Base-by-base conservation (phyloP, 148 eudicot species). In the Camellia granthamiana region DNA sequence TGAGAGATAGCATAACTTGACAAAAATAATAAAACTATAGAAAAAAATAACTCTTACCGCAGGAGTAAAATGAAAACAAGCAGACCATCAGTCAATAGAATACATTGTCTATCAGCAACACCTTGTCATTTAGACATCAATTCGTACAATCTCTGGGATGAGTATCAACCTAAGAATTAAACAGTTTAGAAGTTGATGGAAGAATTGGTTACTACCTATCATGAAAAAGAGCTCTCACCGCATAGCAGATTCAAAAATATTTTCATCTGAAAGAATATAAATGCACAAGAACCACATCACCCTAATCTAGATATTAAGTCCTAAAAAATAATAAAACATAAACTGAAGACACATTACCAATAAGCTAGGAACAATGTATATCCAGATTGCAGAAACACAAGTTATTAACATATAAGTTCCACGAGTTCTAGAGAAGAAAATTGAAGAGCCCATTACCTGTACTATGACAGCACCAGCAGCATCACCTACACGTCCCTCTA, bases 381-480 rank as follows among this genome's bases (percentile, higher is more conserved):
- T 68, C 23, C n/a, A 74, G 69, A 61, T 8, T 44, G 3, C 42
- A 76, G 41, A 16, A 76, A 61, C 16, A 76, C 51, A 66, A 23
- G 15, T 63, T 30, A 23, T 59, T 15, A 5, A 43, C 44, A 69
- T 69, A 67, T 6, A 18, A 70, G 23, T 46, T 2, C 56, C 12
- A 70, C 10, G 19, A 21, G 11, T 70, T 59, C 47, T 58, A 72
- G 60, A 55, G 63, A 13, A 38, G 16, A 16, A 9, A 62, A n/a
- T 47, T 30, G 38, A 30, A 70, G 54, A 56, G 68, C 49, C 4
- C 54, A 21, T 79, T 78, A 94, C 98, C 95, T 95, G 97, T 76
- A 95, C 88, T 83, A 95, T 79, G 11, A 95, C 92, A 65, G 99
- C 99, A 83, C 99, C 99, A 82, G 99, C 99, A 84, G 92, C 99